These are phyloP conservation scores for Aspergillus coremiiformis DNA, from an alignment of 495 filamentous ascomycete genomes.

Conservation along the genomic window DNA sequence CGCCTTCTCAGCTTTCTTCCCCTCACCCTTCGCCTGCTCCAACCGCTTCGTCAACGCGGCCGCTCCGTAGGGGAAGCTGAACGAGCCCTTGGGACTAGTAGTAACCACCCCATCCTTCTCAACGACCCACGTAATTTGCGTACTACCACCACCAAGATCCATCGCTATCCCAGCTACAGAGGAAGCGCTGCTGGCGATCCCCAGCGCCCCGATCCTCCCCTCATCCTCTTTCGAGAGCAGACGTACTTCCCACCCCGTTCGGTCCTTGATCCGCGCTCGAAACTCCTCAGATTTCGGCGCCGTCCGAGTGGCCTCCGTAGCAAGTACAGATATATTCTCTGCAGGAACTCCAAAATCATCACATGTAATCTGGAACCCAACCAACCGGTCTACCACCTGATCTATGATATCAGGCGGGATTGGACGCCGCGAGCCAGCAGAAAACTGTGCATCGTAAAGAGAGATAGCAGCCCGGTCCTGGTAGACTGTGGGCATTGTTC, in stretches of 20 bases:
- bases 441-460: constrained; percentile 74
- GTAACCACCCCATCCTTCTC: constrained; percentile 41
- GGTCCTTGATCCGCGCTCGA: constrained; percentile 48
- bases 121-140: constrained; percentile 77
- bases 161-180: constrained; percentile 64
- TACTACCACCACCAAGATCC: constrained; percentile 82
- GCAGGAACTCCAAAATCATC: constrained; percentile 56
- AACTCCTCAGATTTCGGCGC: constrained; percentile 67
- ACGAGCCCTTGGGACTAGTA: constrained; percentile 37
- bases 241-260: constrained; percentile 58
- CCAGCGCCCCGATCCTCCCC: constrained; percentile 71
- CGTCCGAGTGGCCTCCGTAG: constrained; percentile 78
- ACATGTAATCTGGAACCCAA: constrained; percentile 65
- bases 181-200: constrained; percentile 63
- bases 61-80: constrained; percentile 75
- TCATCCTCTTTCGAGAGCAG: constrained; percentile 73
- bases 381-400: constrained; percentile 52
- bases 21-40: constrained; percentile 24
- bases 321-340: constrained; percentile 62
- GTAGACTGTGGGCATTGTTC: constrained; percentile 68
- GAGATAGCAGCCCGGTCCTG: constrained; percentile 70
- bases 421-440: constrained; percentile 31
- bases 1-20: constrained; percentile 17
- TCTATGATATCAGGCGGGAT: constrained; percentile 57
- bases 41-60: constrained; percentile 63